A percentile compares a stretch with the other conserved stretches of the same genome.
phyloP scores from a whole-genome alignment of 768 basidiomycete genomes.

The Lactifluus echinatus region DNA sequence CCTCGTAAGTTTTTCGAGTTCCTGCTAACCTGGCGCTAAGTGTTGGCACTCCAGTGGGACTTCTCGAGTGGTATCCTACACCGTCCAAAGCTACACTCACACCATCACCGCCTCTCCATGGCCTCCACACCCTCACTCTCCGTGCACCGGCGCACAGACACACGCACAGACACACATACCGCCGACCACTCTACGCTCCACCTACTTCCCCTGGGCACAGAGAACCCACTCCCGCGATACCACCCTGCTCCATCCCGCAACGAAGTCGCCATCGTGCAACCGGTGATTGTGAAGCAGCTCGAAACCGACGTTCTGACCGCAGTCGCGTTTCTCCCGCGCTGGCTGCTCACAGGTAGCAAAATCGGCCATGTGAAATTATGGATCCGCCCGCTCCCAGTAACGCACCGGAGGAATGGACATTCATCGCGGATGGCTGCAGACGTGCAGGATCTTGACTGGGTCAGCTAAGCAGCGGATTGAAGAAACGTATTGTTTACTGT shows the following conservation, averaged over 20 bases:
- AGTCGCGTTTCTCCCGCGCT: constrained; percentile 69
- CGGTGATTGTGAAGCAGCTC: constrained; percentile 79
- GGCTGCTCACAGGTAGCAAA: constrained; percentile 72
- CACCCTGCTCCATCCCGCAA: constrained; percentile 88
- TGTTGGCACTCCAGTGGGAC: constrained; percentile 62
- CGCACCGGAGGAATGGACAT: constrained; percentile 13
- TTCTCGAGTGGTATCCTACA: constrained; percentile 89
- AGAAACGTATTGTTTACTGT: not conserved
- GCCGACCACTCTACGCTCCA: constrained; percentile 48
- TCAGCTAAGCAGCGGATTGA: not conserved
- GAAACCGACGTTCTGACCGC: constrained; percentile 72
- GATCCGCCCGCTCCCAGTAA: constrained; percentile 57
- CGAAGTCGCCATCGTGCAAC: constrained; percentile 85
- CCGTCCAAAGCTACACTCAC: constrained; percentile 65
- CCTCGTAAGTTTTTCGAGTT: constrained; percentile 43
- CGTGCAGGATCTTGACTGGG: constrained; percentile 12
- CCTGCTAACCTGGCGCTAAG: not conserved
- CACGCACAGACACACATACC: constrained; percentile 18
- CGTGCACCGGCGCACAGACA: constrained; percentile 40
- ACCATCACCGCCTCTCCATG: constrained; percentile 69
- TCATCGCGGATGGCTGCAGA: constrained; percentile 1
- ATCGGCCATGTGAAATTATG: constrained; percentile 75
- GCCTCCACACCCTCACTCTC: constrained; percentile 71
- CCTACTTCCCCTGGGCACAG: constrained; percentile 39
- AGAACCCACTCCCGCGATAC: constrained; percentile 45